Base-by-base conservation (phyloP, 2,329 filamentous ascomycete species). In the Nectriaceae sp. region DNA sequence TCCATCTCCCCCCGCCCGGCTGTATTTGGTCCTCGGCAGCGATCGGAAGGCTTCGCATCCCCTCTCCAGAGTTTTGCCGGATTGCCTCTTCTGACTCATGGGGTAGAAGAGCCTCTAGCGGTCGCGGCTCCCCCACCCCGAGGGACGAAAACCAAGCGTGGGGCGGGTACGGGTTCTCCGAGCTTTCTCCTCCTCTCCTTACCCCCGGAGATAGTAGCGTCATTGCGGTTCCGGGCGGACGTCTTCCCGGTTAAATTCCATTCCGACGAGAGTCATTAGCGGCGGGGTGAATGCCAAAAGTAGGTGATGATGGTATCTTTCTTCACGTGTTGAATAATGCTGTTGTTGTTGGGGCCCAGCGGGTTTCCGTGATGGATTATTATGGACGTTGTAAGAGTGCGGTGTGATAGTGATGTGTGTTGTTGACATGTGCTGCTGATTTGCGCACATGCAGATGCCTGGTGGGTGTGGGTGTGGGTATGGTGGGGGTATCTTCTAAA, bases 371-470 rank as follows among this genome's bases (percentile, higher is more conserved):
- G n/a, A n/a, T n/a, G n/a, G n/a, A n/a, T n/a, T n/a, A n/a, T n/a
- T n/a, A n/a, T n/a, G n/a, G n/a, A n/a, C n/a, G n/a, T n/a, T n/a
- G n/a, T n/a, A n/a, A n/a, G n/a, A n/a, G n/a, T n/a, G n/a, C n/a
- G n/a, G n/a, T n/a, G n/a, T n/a, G n/a, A n/a, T n/a, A n/a, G n/a
- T n/a, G n/a, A n/a, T n/a, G n/a, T n/a, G n/a, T n/a, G n/a, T n/a
- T n/a, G n/a, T n/a, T n/a, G 26, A 49, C 54, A 53, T 59, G 59
- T 62, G 59, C 59, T 47, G 47, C 47, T 35, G 16, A 19, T 24
- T 37, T 49, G 48, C 35, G 54, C 55, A 59, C 53, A 61, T 58
- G 55, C 53, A 44, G 33, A 37, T 18, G 16, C 10, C 11, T 37
- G 33, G 26, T 31, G 26, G 26, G 26, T 31, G 26, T 31, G 26